Percentiles rank a stretch among this genome's conserved stretches.
These are phyloP conservation scores for Penicillium sp. DNA, from an alignment of 2,329 filamentous ascomycete genomes.

Conservation along the genomic window DNA sequence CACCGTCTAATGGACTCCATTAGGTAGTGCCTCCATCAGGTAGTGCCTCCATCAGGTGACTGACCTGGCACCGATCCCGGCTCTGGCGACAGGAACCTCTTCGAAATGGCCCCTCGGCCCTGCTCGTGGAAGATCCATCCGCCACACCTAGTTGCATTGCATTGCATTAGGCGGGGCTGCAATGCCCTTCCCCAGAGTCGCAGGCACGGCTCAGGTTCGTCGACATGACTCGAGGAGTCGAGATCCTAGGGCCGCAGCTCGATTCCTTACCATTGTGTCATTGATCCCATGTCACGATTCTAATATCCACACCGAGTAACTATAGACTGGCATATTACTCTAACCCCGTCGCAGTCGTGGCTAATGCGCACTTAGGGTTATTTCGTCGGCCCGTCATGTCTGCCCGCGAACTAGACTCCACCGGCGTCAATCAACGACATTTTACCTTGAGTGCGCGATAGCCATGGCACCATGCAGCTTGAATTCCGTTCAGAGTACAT, in stretches of 20 bases:
- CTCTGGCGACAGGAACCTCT: slow-evolving; percentile 3
- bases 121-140: slow-evolving; percentile 23
- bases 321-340: background rate
- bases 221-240: background rate
- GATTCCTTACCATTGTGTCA: background rate
- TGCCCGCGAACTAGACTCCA: slow-evolving; percentile 2
- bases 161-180: slow-evolving; percentile 25
- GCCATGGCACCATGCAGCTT: background rate
- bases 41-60: slow-evolving; percentile 24
- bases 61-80: slow-evolving; percentile 16
- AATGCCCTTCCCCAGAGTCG: slow-evolving; percentile 21
- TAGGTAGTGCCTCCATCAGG: slow-evolving; percentile 14
- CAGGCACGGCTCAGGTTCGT: slow-evolving; percentile 1
- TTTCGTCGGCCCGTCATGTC: slow-evolving; percentile 2
- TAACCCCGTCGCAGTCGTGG: background rate
- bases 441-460: background rate
- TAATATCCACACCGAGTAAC: background rate
- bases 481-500: background rate
- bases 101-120: background rate
- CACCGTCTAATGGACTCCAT: background rate
- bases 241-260: background rate
- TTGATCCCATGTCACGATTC: background rate
- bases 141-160: slow-evolving; percentile 26
- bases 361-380: slow-evolving; percentile 6
- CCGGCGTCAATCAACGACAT: slow-evolving; percentile 6